Percentiles rank a stretch among this genome's conserved stretches.
Conservation (phyloP, 805 yeast species). For the Cyberlindnera japonica region DNA sequence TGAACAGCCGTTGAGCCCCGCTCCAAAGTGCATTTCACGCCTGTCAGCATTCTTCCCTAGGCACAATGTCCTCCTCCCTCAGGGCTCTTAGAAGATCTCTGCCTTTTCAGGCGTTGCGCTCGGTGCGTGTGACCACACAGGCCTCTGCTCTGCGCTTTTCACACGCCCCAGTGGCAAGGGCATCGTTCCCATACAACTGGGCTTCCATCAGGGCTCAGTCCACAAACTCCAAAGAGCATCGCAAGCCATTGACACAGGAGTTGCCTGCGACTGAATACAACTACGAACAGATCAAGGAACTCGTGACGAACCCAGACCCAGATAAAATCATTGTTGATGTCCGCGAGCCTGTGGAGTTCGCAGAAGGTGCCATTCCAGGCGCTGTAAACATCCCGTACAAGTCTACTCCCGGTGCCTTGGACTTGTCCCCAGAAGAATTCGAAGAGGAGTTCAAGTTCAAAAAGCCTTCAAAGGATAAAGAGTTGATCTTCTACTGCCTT, state of each 20-base stretch:
- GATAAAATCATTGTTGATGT: slow-evolving; percentile 73
- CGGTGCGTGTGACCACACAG: neutral
- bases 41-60: neutral
- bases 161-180: neutral
- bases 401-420: slow-evolving; percentile 89
- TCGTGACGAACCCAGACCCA: slow-evolving; percentile 43
- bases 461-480: slow-evolving; percentile 70
- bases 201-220: slow-evolving; percentile 13
- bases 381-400: slow-evolving; percentile 88
- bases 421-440: slow-evolving; percentile 74
- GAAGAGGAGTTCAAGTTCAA: slow-evolving; percentile 73
- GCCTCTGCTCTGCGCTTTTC: neutral
- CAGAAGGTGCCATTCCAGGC: slow-evolving; percentile 71
- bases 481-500: slow-evolving; percentile 84
- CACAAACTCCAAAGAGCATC: slow-evolving; percentile 7
- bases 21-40: neutral
- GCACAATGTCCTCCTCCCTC: slow-evolving; percentile 2
- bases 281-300: slow-evolving; percentile 48
- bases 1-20: no score
- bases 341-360: slow-evolving; percentile 81
- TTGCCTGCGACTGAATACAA: slow-evolving; percentile 36
- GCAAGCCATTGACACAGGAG: slow-evolving; percentile 32
- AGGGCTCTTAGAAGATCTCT: slow-evolving; percentile 8
- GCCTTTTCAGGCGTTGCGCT: slow-evolving; percentile 1
- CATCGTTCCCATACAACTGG: slow-evolving; percentile 1